Conservation (phyloP, 371 early-diverging fungal genomes). For the Rhizopus delemar region DNA sequence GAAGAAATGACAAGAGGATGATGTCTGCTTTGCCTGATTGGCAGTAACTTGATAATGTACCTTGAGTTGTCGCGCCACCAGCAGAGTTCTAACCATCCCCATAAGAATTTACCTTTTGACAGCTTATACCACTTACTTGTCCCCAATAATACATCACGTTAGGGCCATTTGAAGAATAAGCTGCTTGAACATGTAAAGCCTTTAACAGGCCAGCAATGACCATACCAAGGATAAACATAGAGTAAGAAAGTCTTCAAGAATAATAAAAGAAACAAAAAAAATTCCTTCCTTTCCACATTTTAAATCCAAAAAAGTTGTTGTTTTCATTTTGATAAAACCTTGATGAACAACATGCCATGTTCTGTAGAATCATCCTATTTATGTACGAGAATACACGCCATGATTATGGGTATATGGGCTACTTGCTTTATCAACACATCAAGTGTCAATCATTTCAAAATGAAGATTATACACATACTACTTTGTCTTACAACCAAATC, state of each 20-base stretch:
- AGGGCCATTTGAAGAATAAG: slow-evolving; percentile 11
- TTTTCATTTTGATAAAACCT: no score
- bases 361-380: no score
- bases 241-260: background rate
- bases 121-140: slow-evolving; percentile 17
- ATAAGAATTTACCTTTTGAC: background rate
- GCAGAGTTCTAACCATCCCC: slow-evolving; percentile 32
- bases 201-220: background rate
- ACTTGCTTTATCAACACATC: no score
- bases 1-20: slow-evolving; percentile 62
- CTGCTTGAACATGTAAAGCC: slow-evolving; percentile 2
- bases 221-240: background rate
- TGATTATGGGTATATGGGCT: no score
- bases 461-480: no score
- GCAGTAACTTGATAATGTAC: slow-evolving; percentile 62
- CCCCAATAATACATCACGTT: slow-evolving; percentile 40
- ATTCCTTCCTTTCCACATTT: background rate
- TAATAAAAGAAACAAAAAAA: background rate
- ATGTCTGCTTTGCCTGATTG: slow-evolving; percentile 48
- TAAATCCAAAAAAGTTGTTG: no score
- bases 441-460: no score
- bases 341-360: no score
- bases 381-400: no score
- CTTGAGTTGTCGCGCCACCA: slow-evolving; percentile 26
- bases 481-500: no score